Base-by-base conservation (phyloP, 768 basidiomycete species). In the Agaricus subrufescens region DNA sequence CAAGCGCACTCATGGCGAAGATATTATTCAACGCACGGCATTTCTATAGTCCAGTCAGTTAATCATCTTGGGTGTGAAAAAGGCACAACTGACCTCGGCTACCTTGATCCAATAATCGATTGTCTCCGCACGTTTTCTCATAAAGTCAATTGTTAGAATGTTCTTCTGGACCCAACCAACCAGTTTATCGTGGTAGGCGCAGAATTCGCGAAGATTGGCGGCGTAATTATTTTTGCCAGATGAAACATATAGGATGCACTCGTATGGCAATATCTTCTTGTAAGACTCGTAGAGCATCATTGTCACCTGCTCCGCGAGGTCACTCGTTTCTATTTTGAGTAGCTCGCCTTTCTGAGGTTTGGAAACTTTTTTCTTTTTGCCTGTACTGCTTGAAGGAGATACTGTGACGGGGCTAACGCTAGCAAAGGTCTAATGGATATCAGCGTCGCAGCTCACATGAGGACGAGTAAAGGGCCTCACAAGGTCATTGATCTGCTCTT, bases 281-380 rank as follows among this genome's bases (percentile, higher is more conserved):
- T 94, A 96, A 5, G 86, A 73, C 38, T 76, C 71, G 54, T 78
- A 83, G 66, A 95, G 91, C 58, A 85, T 73, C 45, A 94, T 71
- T n/a, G 87, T 84, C 44, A 96, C 74, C 62, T 95, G 92, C 43
- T 92, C 83, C 0, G 92, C 92, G 34, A 96, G 64, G 54, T 87
- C 83, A 23, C 78, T 64, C 1, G 90, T 77, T 61, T 89, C 85
- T 57, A 89, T 74, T 60, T 83, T 80, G 11, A 82, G 65, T 15
- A 94, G 67, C 49, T 89, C 87, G 60, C 81, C 76, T 65, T 78
- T 83, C 55, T 78, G 76, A 3, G 74, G 65, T 62, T 79, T 82
- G 23, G 75, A 71, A 61, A 77, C 81, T 59, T 12, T 42, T 42
- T 75, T 72, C 40, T 75, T 60, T 57, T 72, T 74, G 30, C 54